Conservation (phyloP, 345 rosid genomes). For the Linum lewisii region DNA sequence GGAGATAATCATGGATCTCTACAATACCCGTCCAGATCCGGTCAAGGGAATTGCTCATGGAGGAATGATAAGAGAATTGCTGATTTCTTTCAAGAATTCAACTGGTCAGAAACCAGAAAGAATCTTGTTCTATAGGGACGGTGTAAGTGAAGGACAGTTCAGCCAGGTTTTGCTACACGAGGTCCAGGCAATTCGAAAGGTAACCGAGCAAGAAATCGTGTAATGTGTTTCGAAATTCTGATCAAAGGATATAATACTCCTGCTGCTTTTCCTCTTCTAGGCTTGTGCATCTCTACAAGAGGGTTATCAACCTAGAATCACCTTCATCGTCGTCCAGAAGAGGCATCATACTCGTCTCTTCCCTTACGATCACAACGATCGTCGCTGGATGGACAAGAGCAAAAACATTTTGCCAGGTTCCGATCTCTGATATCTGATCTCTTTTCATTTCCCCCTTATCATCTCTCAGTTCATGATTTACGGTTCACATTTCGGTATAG, state of each 20-base stretch:
- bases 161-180: slow-evolving; percentile 54
- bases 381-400: slow-evolving; percentile 35
- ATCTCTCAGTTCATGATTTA: too few relatives aligned
- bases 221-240: too few relatives aligned
- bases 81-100: slow-evolving; percentile 31
- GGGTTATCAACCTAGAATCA: slow-evolving; percentile 41
- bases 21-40: slow-evolving; percentile 27
- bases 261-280: too few relatives aligned
- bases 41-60: slow-evolving; percentile 19
- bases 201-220: too few relatives aligned
- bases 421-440: too few relatives aligned
- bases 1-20: slow-evolving; percentile 66
- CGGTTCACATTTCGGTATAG: too few relatives aligned
- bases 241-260: too few relatives aligned
- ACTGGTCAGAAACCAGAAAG: slow-evolving; percentile 35
- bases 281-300: slow-evolving; percentile 56
- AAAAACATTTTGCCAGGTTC: slow-evolving; percentile 74
- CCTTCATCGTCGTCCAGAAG: slow-evolving; percentile 73
- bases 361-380: slow-evolving; percentile 33
- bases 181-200: slow-evolving; percentile 51
- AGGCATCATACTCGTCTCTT: slow-evolving; percentile 78
- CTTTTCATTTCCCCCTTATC: neutral
- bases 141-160: slow-evolving; percentile 80
- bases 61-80: slow-evolving; percentile 66
- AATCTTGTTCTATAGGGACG: slow-evolving; percentile 75